Evolutionary conservation across 331 rosid genomes (phyloP), one percentile per base, ranked within the genome.

Genomic region (Cydonia oblonga): DNA sequence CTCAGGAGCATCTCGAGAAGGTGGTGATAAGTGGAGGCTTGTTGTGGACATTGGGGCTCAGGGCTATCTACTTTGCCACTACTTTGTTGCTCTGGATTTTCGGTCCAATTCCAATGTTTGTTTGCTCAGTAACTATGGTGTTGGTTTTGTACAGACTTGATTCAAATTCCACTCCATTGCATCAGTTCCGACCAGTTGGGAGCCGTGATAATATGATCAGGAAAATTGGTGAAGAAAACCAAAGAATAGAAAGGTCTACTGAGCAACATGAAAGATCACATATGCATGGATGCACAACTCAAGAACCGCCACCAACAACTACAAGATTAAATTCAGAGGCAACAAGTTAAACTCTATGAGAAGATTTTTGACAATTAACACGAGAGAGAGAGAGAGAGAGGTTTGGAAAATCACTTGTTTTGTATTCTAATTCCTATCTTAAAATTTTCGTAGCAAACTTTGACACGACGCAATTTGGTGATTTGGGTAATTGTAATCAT

Each of bases 21-120:
- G 75, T 57, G 6, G 67, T 71, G 29, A 11, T 59, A 11, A 63
- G 23, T 4, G 75, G 75, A 7, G 42, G 75, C 29, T 13, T 58
- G 9, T 71, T 59, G 52, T 71, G 75, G 68, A 58, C 68, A 5
- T 25, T 71, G 68, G 75, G 75, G n/a, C 44, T 40, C 32, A 71
- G 75, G 24, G 75, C 68, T 18, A 59, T 25, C 75, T 71, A 59
- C 24, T 4, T 59, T 25, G 75, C 75, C 25, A 38, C 75, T 40
- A 59, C 29, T 25, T 24, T 58, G 19, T 57, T 71, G 57, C 75
- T 71, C 4, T 71, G 75, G 75, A 7, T 71, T 58, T 71, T 71
- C 2, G 67, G 58, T 71, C 66, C 75, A 6, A 40, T 71, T 58
- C 75, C 75, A 0, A 71, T 71, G 75, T 71, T 59, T 40, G 58